phyloP scores from a whole-genome alignment of 2,329 filamentous ascomycete species.

The Diaporthe sp. region DNA sequence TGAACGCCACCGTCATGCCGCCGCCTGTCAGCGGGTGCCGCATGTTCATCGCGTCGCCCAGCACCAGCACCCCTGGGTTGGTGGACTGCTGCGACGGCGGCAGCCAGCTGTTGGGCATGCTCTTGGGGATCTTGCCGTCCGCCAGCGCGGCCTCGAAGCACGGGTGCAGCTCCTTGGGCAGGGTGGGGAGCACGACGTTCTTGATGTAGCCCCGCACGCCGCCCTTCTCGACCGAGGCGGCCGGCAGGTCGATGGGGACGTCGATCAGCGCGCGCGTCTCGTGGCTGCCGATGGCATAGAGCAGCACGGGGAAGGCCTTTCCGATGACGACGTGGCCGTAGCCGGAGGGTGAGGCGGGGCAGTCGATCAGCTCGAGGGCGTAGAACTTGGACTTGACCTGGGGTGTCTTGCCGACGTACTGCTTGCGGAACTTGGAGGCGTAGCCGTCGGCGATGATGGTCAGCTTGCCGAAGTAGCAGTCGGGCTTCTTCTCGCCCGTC shows the following conservation, averaged over 20 bases:
- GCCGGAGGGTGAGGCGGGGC: constrained; percentile 78
- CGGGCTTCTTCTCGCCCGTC: constrained; percentile 69
- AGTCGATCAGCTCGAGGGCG: constrained; percentile 92
- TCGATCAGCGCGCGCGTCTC: constrained; percentile 94
- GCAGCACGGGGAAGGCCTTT: constrained; percentile 81
- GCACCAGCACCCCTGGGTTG: constrained; percentile 80
- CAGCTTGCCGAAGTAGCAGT: constrained; percentile 89
- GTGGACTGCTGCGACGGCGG: constrained; percentile 76
- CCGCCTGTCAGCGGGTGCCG: constrained; percentile 97
- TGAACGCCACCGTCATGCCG: constrained; percentile 98
- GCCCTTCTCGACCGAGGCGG: constrained; percentile 80
- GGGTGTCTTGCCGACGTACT: constrained; percentile 77
- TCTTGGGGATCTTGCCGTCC: constrained; percentile 79
- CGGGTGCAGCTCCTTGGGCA: constrained; percentile 80
- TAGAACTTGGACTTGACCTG: constrained; percentile 90
- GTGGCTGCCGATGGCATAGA: constrained; percentile 97
- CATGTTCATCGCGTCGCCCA: constrained; percentile 99
- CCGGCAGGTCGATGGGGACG: constrained; percentile 82
- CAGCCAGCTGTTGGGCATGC: constrained; percentile 97
- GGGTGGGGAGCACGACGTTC: constrained; percentile 80
- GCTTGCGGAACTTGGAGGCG: constrained; percentile 89
- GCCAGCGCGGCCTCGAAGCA: constrained; percentile 83
- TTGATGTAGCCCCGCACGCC: constrained; percentile 88
- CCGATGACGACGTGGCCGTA: constrained; percentile 93
- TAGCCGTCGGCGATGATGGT: constrained; percentile 96